These are phyloP conservation scores for Dillenia turbinata DNA, from an alignment of 164 flowering plant genomes.

Conservation along the genomic window DNA sequence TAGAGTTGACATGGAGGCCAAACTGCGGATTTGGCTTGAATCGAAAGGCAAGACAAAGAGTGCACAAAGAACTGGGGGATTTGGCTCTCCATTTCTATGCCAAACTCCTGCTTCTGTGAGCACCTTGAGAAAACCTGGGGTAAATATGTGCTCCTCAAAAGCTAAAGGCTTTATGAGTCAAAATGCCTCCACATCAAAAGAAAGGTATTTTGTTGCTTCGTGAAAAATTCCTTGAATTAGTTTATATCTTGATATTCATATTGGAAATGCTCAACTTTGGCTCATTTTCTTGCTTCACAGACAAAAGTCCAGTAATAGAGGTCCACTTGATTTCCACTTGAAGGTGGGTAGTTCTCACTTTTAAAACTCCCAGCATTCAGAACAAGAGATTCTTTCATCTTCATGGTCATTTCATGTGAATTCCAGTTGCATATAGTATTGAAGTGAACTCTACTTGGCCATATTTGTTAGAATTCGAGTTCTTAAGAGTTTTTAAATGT, in stretches of 20 bases:
- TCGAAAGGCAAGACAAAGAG: slow-evolving; percentile 88
- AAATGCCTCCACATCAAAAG: slow-evolving; percentile 16
- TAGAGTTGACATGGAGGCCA: slow-evolving; percentile 84
- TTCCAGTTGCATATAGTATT: too few species aligned
- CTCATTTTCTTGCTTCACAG: slow-evolving; percentile 12
- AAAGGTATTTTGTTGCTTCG: slow-evolving; percentile 29
- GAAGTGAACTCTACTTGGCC: too few species aligned
- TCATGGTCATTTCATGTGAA: too few species aligned
- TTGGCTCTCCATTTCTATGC: slow-evolving; percentile 39
- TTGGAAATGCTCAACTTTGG: background rate
- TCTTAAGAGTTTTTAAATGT: background rate
- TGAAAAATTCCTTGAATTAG: too few species aligned
- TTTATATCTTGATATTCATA: too few species aligned
- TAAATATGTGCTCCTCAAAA: slow-evolving; percentile 29
- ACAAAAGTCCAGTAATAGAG: slow-evolving; percentile 18
- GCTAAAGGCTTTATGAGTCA: slow-evolving; percentile 18
- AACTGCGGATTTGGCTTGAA: slow-evolving; percentile 85
- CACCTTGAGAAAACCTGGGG: slow-evolving; percentile 33
- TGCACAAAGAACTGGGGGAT: slow-evolving; percentile 29
- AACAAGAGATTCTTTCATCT: too few species aligned
- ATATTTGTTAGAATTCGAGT: too few species aligned
- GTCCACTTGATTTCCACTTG: slow-evolving; percentile 11
- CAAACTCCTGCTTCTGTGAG: slow-evolving; percentile 44
- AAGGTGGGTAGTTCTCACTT: slow-evolving; percentile 27
- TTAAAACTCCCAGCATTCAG: too few species aligned